Base-by-base conservation (phyloP, 1,284 basidiomycete genomes). In the Somion occarium region DNA sequence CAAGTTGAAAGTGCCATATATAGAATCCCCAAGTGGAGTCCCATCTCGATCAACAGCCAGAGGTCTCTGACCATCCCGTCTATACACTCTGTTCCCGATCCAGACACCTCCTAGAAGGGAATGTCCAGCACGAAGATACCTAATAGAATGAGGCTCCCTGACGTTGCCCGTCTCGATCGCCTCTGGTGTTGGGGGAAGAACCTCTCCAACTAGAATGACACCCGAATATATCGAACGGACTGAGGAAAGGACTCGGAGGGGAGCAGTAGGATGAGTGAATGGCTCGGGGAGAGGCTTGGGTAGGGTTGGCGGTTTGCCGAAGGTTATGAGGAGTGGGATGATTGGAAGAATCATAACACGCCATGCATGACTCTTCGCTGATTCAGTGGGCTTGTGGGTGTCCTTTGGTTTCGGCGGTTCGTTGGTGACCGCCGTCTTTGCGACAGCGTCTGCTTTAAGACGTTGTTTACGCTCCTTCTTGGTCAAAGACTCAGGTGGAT, bases 101-200 rank as follows among this genome's bases (percentile, higher is more conserved):
- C 94, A 97, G 43, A 89, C 80, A 2, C 93, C 94, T 2, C 93
- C 93, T 2, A 98, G 72, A 19, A 97, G 74, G 2, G 90, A 92
- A 66, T 96, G 92, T 43, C 92, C 91, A 25, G 85, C 91, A 13
- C 94, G 80, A 38, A 98, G 71, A 64, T 88, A 95, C 42, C 93
- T 78, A 55, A 90, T 74, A 5, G 82, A 81, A 55, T 82, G 75
- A 53, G 64, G 61, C 30, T 60, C 58, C 42, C 48, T 64, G 37
- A 56, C 48, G 49, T 57, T 56, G 15, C 64, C 60, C 13, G 61
- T 57, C 37, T 66, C 68, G 2, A 66, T 56, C 38, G 61, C 56
- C 37, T 64, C 64, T 19, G 63, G 54, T 2, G 64, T 55, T 2
- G 70, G 72, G 38, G 74, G 70, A 2, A 83, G 62, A 27, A 82